Evolutionary conservation across 768 basidiomycete species (phyloP), one percentile per base, ranked within the genome.

Genomic region (Chalciporus pseudorubinellus): DNA sequence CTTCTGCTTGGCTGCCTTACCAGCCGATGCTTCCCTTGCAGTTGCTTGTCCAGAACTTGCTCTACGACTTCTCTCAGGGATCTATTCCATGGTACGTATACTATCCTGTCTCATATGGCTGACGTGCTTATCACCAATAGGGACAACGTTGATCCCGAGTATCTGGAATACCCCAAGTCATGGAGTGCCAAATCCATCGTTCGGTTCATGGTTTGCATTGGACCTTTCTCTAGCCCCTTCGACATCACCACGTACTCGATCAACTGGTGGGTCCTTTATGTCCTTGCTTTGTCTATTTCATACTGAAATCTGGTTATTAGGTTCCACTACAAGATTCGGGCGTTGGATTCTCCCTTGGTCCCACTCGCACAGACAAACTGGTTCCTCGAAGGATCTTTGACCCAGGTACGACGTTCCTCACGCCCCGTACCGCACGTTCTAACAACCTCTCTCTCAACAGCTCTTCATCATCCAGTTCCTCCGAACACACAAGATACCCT

Each of bases 111-210:
- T 31, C 12, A 11, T 13, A 31, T 13, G 13, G 29, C 10, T 12
- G 29, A 31, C 6, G 13, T 11, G 29, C 29, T 31, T 5, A 31
- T 13, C 29, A 11, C 3, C 11, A 13, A 31, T 11, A 31, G 29
- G 71, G 70, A 71, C 47, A 72, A 72, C 13, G 71, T 71, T 48
- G 71, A 71, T 48, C 66, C 68, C 1, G 71, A 71, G 55, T 70
- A 68, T 55, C 63, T 71, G 11, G 62, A 61, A 50, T 38, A 41
- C 20, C 70, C 70, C 12, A 71, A 45, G 51, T 58, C 61, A 31
- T 67, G 61, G 70, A 60, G 59, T 47, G 71, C 70, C 19, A 58
- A 59, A 54, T 71, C 71, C n/a, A 70, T 71, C 39, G 20, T 67
- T 28, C 61, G 63, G 16, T 72, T 71, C 60, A 71, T 71, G 70